A percentile compares a stretch with the other conserved stretches of the same genome.
phyloP scores from a whole-genome alignment of 1,139 yeast genomes.

The Saccharomyces pastorianus region DNA sequence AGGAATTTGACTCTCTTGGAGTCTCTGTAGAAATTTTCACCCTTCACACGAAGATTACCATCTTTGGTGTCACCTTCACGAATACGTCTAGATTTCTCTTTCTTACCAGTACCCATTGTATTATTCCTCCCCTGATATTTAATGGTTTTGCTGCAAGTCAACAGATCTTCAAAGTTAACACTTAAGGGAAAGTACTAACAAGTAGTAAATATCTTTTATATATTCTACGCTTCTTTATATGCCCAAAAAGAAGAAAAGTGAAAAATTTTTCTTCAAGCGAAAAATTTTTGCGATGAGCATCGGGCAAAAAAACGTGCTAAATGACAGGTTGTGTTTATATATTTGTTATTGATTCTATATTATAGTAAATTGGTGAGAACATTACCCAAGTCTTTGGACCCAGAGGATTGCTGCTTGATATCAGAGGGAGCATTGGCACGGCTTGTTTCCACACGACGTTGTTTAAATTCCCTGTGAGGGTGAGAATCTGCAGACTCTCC shows the following conservation, averaged over 20 bases:
- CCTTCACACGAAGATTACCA: constrained; percentile 89
- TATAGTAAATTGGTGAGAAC: constrained; percentile 38
- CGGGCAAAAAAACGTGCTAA: constrained; percentile 2
- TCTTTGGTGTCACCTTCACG: constrained; percentile 78
- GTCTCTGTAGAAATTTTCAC: constrained; percentile 94
- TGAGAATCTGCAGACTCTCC: constrained; percentile 23
- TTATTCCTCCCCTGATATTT: not conserved
- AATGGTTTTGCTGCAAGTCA: not conserved
- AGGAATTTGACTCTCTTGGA: constrained; percentile 85
- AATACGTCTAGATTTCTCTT: constrained; percentile 77
- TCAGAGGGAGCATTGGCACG: constrained; percentile 54
- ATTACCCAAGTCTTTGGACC: constrained; percentile 37
- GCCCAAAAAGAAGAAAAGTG: constrained; percentile 4
- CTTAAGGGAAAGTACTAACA: constrained; percentile 5
- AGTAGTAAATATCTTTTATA: not conserved
- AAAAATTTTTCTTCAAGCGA: constrained; percentile 2
- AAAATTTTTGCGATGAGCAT: constrained; percentile 5
- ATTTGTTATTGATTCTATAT: constrained; percentile 2
- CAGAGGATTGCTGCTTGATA: constrained; percentile 33
- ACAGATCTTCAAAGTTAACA: not conserved
- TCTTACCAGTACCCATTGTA: constrained; percentile 85
- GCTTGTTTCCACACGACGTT: constrained; percentile 53
- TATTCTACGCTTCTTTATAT: not conserved
- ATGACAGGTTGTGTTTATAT: constrained; percentile 2
- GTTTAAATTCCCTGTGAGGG: constrained; percentile 51